Evolutionary conservation across 2,329 filamentous ascomycete species (phyloP), one percentile per base, ranked within the genome.

Genomic region (Colletotrichum salicis): DNA sequence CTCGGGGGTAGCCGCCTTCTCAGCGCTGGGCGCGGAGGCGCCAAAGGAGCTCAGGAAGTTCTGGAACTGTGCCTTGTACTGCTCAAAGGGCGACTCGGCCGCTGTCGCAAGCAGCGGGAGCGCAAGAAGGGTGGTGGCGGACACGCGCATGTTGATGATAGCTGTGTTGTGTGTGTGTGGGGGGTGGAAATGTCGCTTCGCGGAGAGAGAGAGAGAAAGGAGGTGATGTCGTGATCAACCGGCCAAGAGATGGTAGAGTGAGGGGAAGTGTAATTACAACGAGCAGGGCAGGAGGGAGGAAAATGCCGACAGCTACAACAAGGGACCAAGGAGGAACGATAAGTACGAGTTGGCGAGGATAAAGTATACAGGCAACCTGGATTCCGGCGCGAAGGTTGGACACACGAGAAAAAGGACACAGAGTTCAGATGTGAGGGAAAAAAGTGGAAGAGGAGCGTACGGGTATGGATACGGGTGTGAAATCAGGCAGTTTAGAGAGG

Each of bases 21-120:
- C 85, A 54, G 86, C 84, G 75, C 83, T 84, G 59, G 88, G 87
- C 64, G 89, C 81, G 72, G 85, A 86, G 33, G 85, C 85, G 76
- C 84, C 80, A 71, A 91, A 80, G 80, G 90, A 89, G 78, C 90
- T 89, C 73, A 93, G 82, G 76, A 93, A 85, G 79, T 87, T 86
- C 77, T 91, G 87, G 81, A 91, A 89, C 79, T 91, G 89, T 45
- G 88, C 89, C 81, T 89, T 87, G 80, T 90, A 90, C 79, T 90
- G 85, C 63, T 85, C 85, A 70, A 87, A 84, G 62, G 82, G 84
- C 75, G 83, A 84, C 74, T 85, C 85, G 72, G 89, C 87, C 27
- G 86, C 86, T 41, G 83, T 83, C 60, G 84, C 86, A 75, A 91
- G 83, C 19, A 89, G 81, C 75, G 90, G 89, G 79, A 92, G 83